These are phyloP conservation scores for Cenchrus fungigraminus DNA, from an alignment of 176 grass and related monocot genomes.

Conservation along the genomic window DNA sequence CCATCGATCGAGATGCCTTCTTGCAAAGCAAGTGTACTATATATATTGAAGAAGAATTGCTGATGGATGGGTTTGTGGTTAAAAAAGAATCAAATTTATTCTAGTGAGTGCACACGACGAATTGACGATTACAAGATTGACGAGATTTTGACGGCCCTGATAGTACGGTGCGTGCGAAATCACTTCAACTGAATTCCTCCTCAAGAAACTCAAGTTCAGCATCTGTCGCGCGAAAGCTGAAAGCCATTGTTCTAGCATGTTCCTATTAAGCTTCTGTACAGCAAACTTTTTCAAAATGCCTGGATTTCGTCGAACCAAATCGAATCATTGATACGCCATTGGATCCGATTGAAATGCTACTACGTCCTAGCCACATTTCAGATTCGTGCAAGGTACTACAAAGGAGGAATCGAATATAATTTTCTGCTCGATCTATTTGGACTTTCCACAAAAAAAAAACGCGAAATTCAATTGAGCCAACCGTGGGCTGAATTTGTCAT, in stretches of 20 bases:
- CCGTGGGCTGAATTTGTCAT: neutral
- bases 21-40: constrained; percentile 5
- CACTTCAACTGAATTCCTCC: neutral
- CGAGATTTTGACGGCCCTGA: neutral
- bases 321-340: neutral
- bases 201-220: neutral
- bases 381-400: neutral
- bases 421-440: neutral
- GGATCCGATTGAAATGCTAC: neutral
- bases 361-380: neutral
- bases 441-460: neutral
- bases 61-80: neutral
- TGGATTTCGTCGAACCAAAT: neutral
- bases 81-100: neutral
- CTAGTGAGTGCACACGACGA: neutral
- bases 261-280: neutral
- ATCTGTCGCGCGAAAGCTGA: neutral
- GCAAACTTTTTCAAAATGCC: no score
- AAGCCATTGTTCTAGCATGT: neutral
- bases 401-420: neutral
- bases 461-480: neutral
- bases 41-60: no score
- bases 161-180: neutral
- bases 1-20: constrained; percentile 37
- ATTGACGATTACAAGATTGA: neutral